These are phyloP conservation scores for Aspergillus sp. DNA, from an alignment of 2,329 filamentous ascomycete species.

Conservation along the genomic window DNA sequence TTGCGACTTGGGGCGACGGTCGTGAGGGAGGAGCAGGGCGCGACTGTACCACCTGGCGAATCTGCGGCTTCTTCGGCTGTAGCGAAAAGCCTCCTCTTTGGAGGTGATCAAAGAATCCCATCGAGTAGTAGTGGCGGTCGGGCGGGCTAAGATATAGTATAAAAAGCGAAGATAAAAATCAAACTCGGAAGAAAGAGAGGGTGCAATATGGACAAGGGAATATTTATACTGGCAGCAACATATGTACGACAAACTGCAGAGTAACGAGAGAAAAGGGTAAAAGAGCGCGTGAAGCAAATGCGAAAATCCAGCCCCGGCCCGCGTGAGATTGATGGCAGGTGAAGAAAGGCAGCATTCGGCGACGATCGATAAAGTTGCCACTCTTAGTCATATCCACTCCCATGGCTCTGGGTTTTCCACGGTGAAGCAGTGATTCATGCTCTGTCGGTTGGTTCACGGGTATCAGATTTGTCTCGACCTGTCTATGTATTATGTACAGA, in stretches of 20 bases:
- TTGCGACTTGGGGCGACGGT: conserved; percentile 26
- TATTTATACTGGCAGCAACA: conserved; percentile 4
- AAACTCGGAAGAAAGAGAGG: conserved; percentile 2
- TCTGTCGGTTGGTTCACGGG: neutral
- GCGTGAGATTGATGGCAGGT: conserved; percentile 1
- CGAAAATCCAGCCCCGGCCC: neutral
- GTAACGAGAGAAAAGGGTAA: conserved; percentile 11
- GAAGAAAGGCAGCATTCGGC: conserved; percentile 6
- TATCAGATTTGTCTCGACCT: conserved; percentile 9
- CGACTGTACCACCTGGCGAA: conserved; percentile 43
- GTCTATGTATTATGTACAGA: conserved; percentile 3
- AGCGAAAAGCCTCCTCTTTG: conserved; percentile 44
- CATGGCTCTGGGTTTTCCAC: conserved; percentile 4
- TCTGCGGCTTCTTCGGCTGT: conserved; percentile 42
- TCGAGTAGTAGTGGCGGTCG: conserved; percentile 22
- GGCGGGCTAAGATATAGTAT: conserved; percentile 1
- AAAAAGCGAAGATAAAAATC: conserved; percentile 4
- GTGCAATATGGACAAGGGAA: conserved; percentile 4
- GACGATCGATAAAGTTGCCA: conserved; percentile 19
- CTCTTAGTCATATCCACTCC: conserved; percentile 12
- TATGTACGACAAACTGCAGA: conserved; percentile 9
- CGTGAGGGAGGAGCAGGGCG: conserved; percentile 31
- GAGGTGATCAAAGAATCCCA: conserved; percentile 48
- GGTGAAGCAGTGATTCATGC: neutral
- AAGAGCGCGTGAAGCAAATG: conserved; percentile 6